Percentiles rank a stretch among this genome's conserved stretches.
These are phyloP conservation scores for Botryotinia convoluta DNA, from an alignment of 2,329 filamentous ascomycete genomes.

Conservation along the genomic window DNA sequence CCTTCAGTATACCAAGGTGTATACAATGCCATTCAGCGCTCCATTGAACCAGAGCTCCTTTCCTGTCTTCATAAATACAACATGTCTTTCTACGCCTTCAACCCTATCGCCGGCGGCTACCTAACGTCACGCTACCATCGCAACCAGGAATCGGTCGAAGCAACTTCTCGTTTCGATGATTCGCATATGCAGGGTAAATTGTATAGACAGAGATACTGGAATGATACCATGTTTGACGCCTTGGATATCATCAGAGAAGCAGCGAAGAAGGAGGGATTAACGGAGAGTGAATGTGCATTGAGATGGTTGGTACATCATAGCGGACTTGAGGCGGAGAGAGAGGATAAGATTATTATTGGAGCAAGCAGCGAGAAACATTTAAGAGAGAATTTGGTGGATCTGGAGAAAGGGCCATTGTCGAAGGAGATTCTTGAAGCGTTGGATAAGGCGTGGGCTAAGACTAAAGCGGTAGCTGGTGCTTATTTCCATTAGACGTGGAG, in stretches of 20 bases:
- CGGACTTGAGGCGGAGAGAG: constrained; percentile 49
- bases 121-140: constrained; percentile 50
- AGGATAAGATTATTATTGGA: constrained; percentile 59
- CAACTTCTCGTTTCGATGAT: constrained; percentile 38
- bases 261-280: constrained; percentile 63
- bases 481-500: constrained; percentile 4
- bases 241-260: constrained; percentile 66
- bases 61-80: constrained; percentile 57
- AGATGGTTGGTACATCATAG: constrained; percentile 74
- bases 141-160: constrained; percentile 21
- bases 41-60: constrained; percentile 61
- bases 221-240: constrained; percentile 61
- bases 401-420: constrained; percentile 70
- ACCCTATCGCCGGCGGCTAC: constrained; percentile 52
- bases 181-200: constrained; percentile 47
- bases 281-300: constrained; percentile 71
- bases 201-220: constrained; percentile 59
- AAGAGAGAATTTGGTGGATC: constrained; percentile 52
- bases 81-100: constrained; percentile 60
- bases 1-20: constrained; percentile 40
- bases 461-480: not conserved
- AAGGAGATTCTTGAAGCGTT: constrained; percentile 55
- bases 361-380: constrained; percentile 57
- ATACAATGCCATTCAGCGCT: constrained; percentile 38
- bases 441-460: constrained; percentile 14